These are phyloP conservation scores for Ogataea zsoltii DNA, from an alignment of 805 yeast genomes.

Conservation along the genomic window DNA sequence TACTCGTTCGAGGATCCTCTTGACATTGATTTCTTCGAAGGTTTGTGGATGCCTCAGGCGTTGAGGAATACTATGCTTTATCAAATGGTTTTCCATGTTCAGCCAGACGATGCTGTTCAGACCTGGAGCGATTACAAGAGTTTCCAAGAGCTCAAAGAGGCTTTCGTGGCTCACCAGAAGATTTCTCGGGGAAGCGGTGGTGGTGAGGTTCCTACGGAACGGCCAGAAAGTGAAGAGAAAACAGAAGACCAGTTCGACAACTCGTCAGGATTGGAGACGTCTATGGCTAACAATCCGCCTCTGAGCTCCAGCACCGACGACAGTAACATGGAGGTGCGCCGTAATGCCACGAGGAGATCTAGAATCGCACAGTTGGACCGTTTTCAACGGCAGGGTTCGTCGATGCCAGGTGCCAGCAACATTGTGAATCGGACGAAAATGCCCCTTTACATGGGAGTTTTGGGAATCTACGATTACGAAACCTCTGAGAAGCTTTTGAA, in stretches of 20 bases:
- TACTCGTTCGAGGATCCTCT: slow-evolving; percentile 87
- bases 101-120: slow-evolving; percentile 90
- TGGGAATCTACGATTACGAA: slow-evolving; percentile 52
- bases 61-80: slow-evolving; percentile 78
- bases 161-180: slow-evolving; percentile 43
- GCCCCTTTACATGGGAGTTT: slow-evolving; percentile 16
- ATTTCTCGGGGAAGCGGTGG: slow-evolving; percentile 11
- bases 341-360: slow-evolving; percentile 26
- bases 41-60: slow-evolving; percentile 82
- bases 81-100: slow-evolving; percentile 85
- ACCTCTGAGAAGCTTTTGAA: slow-evolving; percentile 73
- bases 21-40: slow-evolving; percentile 77
- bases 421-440: slow-evolving; percentile 9
- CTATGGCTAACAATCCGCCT: slow-evolving; percentile 8
- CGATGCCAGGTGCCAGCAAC: slow-evolving; percentile 11
- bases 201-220: neutral
- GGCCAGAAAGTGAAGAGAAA: neutral
- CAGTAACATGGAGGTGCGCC: slow-evolving; percentile 10
- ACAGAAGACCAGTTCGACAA: neutral
- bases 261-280: neutral
- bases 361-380: slow-evolving; percentile 33
- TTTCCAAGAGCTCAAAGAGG: slow-evolving; percentile 57
- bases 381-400: slow-evolving; percentile 21
- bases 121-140: slow-evolving; percentile 89
- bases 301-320: slow-evolving; percentile 9